Conservation (phyloP, 805 yeast species). For the Candida tammaniensis region DNA sequence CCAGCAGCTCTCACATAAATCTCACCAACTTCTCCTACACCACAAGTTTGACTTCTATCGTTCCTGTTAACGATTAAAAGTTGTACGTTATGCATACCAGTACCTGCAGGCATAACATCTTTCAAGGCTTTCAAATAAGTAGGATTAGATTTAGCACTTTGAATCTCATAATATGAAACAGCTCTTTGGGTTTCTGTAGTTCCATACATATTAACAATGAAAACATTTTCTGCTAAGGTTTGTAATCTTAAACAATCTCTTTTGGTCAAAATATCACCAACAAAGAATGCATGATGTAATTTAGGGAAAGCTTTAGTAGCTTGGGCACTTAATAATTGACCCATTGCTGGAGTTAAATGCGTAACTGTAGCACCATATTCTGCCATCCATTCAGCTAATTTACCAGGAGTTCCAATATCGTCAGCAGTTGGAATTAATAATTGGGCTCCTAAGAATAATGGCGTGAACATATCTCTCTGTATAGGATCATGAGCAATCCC, state of each 20-base stretch:
- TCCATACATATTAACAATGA: conserved; percentile 97
- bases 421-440: conserved; percentile 92
- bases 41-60: conserved; percentile 88
- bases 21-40: conserved; percentile 98
- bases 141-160: conserved; percentile 66
- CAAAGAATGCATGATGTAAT: conserved; percentile 95
- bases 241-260: conserved; percentile 95
- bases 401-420: conserved; percentile 98
- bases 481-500: conserved; percentile 99
- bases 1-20: conserved; percentile 98
- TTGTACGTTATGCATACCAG: conserved; percentile 95
- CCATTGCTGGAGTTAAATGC: conserved; percentile 99
- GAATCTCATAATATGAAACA: conserved; percentile 89
- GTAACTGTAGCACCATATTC: conserved; percentile 90
- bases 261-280: conserved; percentile 95
- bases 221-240: conserved; percentile 83
- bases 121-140: conserved; percentile 77
- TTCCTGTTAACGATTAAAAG: conserved; percentile 88
- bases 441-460: conserved; percentile 92
- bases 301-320: conserved; percentile 83
- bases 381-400: conserved; percentile 96
- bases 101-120: conserved; percentile 98
- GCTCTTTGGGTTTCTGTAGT: conserved; percentile 99
- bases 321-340: conserved; percentile 93
- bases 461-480: conserved; percentile 98